Evolutionary conservation across 1,284 basidiomycete species (phyloP).

Genomic region (Naganishia sp.): DNA sequence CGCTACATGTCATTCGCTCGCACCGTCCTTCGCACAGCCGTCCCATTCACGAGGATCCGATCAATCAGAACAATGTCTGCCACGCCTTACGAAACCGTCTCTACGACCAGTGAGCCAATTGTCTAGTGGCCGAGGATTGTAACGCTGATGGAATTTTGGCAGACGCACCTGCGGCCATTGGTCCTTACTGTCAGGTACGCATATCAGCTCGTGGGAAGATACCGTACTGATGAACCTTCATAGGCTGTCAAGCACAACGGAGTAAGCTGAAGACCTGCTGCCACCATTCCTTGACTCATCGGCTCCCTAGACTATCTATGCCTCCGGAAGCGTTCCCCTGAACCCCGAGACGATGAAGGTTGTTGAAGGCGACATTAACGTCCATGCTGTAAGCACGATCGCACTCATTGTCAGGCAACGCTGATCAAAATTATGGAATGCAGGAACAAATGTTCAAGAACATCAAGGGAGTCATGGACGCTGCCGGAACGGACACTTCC

Average conservation of each 20-base stretch:
- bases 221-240: constrained; percentile 24
- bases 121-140: no score
- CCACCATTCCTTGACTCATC: neutral
- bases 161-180: constrained; percentile 84
- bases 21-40: neutral
- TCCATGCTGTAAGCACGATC: constrained; percentile 63
- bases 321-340: constrained; percentile 86
- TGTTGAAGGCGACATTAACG: constrained; percentile 75
- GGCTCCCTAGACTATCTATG: constrained; percentile 65
- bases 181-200: constrained; percentile 70
- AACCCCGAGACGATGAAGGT: constrained; percentile 73
- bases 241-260: constrained; percentile 85
- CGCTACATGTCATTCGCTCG: neutral
- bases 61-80: constrained; percentile 31
- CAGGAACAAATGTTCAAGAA: constrained; percentile 80
- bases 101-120: constrained; percentile 49
- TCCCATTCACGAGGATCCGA: neutral
- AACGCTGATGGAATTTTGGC: constrained; percentile 20
- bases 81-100: constrained; percentile 51
- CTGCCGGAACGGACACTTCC: constrained; percentile 71
- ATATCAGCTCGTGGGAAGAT: constrained; percentile 1
- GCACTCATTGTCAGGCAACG: neutral
- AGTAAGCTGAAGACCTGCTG: constrained; percentile 42
- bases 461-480: constrained; percentile 78
- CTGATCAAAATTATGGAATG: constrained; percentile 1